Base-by-base conservation (phyloP, 495 filamentous ascomycete genomes). In the Xylaria nigripes region DNA sequence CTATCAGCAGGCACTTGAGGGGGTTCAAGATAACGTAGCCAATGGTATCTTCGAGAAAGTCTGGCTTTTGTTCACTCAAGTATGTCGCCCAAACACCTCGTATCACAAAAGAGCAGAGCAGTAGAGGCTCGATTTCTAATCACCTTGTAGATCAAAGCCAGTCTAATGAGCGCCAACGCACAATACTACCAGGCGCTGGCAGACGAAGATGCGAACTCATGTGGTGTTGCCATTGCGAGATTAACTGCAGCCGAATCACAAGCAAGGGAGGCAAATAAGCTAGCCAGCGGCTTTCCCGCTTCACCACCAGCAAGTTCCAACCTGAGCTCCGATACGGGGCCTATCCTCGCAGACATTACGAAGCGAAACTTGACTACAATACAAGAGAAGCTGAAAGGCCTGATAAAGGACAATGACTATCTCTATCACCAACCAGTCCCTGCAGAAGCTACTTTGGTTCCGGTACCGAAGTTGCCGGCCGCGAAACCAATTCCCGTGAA, bases 401-500 rank as follows among this genome's bases (percentile, higher is more conserved):
- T 89, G 56, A 76, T 79, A 53, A 96, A 96, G 58, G 93, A 98
- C 68, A 98, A 98, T 65, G 93, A 98, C 64, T 96, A 92, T 65
- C 96, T 98, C 61, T 98, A 97, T 61, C 93, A 98, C 68, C 89
- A 96, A 56, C 82, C 82, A 0, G 83, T 98, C 16, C 92, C 93
- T 0, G 84, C 81, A 15, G 92, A 96, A 67, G 86, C 88, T 12
- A 81, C 81, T 41, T 75, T 98, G 13, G 74, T 86, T 7, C 76
- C 85, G 15, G 86, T 98, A 48, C 82, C 91, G 2, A 98, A 97
- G 67, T 78, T 97, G 9, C 89, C 91, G 25, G 93, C 94, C 1
- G 92, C 94, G n/a, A 98, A 97, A 69, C 89, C 94, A 15, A 97
- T 97, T 48, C 90, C 94, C 0, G 93, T 98, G 36, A 91, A 89